Percentiles rank a stretch among this genome's conserved stretches.
These are phyloP conservation scores for Arthrobotrys pseudoclavata DNA, from an alignment of 2,329 filamentous ascomycete genomes.

Conservation along the genomic window DNA sequence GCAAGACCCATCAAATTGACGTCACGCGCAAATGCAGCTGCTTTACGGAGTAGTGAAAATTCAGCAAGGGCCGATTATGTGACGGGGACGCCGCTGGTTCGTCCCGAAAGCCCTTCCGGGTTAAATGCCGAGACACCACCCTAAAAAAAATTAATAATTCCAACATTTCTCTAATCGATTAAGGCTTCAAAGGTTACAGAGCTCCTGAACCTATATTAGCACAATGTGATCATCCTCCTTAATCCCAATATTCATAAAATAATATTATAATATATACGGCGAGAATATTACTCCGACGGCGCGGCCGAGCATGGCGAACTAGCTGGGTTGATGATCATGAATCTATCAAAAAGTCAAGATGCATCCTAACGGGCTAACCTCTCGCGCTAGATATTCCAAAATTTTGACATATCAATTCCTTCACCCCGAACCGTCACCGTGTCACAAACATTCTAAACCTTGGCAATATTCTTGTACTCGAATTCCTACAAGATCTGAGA, in stretches of 20 bases:
- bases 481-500: too few species aligned
- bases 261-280: not conserved
- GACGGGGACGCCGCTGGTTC: not conserved
- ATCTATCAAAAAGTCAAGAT: too few species aligned
- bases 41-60: too few species aligned
- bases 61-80: too few species aligned
- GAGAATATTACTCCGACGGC: slow-evolving; percentile 3
- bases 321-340: too few species aligned
- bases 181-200: not conserved
- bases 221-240: not conserved
- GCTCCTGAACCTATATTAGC: not conserved
- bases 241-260: not conserved
- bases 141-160: not conserved
- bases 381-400: too few species aligned
- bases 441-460: too few species aligned
- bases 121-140: not conserved
- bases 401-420: too few species aligned
- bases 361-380: too few species aligned
- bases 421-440: too few species aligned
- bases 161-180: not conserved
- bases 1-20: not conserved
- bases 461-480: too few species aligned
- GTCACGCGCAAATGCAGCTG: not conserved
- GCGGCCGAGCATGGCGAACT: too few species aligned
- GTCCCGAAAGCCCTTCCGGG: slow-evolving; percentile 2